Conservation (phyloP, 108 stramenopile species). For the Chaetoceros tenuissimus region DNA sequence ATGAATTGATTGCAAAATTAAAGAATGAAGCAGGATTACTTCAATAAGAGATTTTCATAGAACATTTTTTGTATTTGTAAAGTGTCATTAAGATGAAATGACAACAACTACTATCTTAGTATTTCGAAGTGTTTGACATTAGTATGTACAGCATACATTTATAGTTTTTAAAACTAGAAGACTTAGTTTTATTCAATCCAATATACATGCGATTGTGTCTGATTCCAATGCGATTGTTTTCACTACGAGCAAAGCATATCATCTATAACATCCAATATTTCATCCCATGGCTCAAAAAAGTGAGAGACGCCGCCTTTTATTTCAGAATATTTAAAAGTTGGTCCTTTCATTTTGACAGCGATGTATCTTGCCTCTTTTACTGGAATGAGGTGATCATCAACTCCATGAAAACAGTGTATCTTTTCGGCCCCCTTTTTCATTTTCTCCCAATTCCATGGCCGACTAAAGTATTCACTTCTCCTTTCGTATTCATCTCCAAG, state of each 20-base stretch:
- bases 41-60: no score
- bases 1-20: slow-evolving; percentile 90
- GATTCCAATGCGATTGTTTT: no score
- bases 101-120: no score
- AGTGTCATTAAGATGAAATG: no score
- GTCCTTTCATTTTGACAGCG: slow-evolving; percentile 11
- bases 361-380: slow-evolving; percentile 16
- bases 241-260: neutral
- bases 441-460: slow-evolving; percentile 14
- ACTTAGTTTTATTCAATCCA: no score
- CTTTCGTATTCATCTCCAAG: slow-evolving; percentile 14
- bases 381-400: slow-evolving; percentile 18
- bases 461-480: slow-evolving; percentile 15
- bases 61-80: no score
- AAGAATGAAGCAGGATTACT: slow-evolving; percentile 44
- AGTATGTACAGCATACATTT: no score
- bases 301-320: slow-evolving; percentile 8
- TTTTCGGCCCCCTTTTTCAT: slow-evolving; percentile 12
- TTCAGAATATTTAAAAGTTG: slow-evolving; percentile 15
- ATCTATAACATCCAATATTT: slow-evolving; percentile 5
- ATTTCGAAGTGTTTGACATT: no score
- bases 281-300: slow-evolving; percentile 16
- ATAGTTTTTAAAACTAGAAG: no score
- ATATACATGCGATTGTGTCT: no score
- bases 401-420: slow-evolving; percentile 12